Evolutionary conservation across 768 basidiomycete genomes (phyloP).

Genomic region (Butyriboletus loyo): DNA sequence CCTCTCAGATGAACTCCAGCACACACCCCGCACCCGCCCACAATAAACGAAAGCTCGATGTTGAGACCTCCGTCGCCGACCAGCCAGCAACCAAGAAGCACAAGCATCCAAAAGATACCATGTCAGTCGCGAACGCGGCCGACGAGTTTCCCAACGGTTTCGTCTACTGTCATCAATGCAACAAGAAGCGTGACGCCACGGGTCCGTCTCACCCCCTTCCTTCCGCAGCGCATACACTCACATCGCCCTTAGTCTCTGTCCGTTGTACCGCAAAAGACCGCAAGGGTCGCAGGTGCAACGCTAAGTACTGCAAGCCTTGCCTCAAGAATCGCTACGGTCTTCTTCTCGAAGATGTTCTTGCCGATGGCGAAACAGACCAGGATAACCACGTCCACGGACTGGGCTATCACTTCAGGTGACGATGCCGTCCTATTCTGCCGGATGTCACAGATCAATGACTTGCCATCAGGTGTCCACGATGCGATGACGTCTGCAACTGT

Average conservation of each 20-base stretch:
- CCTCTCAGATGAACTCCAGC: constrained; percentile 30
- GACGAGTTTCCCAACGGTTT: constrained; percentile 37
- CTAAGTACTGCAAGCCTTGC: constrained; percentile 63
- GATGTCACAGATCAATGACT: constrained; percentile 13
- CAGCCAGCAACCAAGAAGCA: constrained; percentile 19
- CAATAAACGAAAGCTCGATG: constrained; percentile 52
- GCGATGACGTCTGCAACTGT: constrained; percentile 67
- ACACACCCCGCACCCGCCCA: constrained; percentile 28
- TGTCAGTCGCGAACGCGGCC: constrained; percentile 12
- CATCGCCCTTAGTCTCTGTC: constrained; percentile 26
- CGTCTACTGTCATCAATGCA: constrained; percentile 72
- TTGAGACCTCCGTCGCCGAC: constrained; percentile 12
- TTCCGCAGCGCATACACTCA: constrained; percentile 6
- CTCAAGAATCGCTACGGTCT: constrained; percentile 64
- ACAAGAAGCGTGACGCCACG: constrained; percentile 51
- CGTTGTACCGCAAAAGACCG: constrained; percentile 37
- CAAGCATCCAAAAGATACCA: constrained; percentile 29
- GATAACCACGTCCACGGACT: constrained; percentile 28
- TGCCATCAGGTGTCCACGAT: constrained; percentile 61
- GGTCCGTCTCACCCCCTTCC: constrained; percentile 35
- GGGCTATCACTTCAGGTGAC: constrained; percentile 53
- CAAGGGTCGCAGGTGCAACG: constrained; percentile 45
- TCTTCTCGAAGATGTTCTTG: constrained; percentile 42
- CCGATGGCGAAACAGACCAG: constrained; percentile 28
- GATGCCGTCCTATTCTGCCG: constrained; percentile 8